Conservation (phyloP, 2,329 filamentous ascomycete genomes). For the Sodiomyces alkalinus region DNA sequence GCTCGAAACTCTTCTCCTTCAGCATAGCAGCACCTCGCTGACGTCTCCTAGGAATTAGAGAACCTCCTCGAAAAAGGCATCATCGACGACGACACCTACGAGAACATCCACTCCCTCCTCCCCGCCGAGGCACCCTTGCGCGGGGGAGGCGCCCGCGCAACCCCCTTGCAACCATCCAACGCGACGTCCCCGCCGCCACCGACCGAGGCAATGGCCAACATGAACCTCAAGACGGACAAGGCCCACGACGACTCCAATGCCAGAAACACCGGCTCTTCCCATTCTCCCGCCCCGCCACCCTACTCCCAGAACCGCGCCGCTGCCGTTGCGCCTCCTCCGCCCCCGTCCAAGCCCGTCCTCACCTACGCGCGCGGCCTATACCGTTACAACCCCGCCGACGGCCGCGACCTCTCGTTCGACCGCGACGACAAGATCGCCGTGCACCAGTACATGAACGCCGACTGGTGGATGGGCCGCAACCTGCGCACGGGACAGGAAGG, state of each 20-base stretch:
- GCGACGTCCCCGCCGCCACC: constrained; percentile 14
- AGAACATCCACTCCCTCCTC: constrained; percentile 58
- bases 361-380: constrained; percentile 70
- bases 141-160: constrained; percentile 22
- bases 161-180: constrained; percentile 14
- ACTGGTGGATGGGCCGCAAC: constrained; percentile 93
- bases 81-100: constrained; percentile 61
- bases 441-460: constrained; percentile 84
- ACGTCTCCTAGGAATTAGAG: constrained; percentile 65
- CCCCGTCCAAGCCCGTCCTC: constrained; percentile 41
- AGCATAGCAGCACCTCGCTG: neutral
- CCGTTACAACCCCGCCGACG: constrained; percentile 63
- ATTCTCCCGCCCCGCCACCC: constrained; percentile 29
- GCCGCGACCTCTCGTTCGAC: constrained; percentile 67
- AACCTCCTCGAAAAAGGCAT: constrained; percentile 70
- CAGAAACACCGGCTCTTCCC: constrained; percentile 9
- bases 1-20: neutral
- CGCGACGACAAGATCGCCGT: constrained; percentile 70
- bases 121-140: constrained; percentile 53
- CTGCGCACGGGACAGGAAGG: constrained; percentile 70
- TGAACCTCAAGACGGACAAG: constrained; percentile 15
- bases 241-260: constrained; percentile 4
- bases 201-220: constrained; percentile 25
- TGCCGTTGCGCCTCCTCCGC: constrained; percentile 15
- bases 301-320: constrained; percentile 30